Percentiles rank a stretch among this genome's conserved stretches.
phyloP scores from a whole-genome alignment of 352 stramenopile genomes.

The Aphanomyces invadans region DNA sequence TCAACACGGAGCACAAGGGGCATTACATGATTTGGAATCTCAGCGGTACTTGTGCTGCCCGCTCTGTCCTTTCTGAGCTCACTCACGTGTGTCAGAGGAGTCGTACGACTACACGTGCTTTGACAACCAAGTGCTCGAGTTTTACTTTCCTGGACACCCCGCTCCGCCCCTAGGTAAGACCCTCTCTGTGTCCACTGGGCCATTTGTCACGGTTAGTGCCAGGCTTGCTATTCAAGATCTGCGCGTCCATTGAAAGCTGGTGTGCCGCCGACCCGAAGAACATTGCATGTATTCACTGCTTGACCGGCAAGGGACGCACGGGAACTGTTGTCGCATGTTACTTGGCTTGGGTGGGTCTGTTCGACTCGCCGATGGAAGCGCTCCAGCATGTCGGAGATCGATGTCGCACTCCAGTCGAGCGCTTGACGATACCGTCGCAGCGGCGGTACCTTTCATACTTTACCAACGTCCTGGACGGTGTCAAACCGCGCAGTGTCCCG shows the following conservation, averaged over 20 bases:
- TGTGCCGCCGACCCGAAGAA: slow-evolving; percentile 93
- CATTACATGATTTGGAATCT: slow-evolving; percentile 99
- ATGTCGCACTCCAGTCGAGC: slow-evolving; percentile 78
- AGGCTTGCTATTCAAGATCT: slow-evolving; percentile 95
- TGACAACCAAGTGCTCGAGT: slow-evolving; percentile 95
- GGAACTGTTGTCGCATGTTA: slow-evolving; percentile 93
- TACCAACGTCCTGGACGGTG: slow-evolving; percentile 94
- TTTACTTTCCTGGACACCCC: slow-evolving; percentile 95
- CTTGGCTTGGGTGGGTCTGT: slow-evolving; percentile 91
- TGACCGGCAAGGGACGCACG: slow-evolving; percentile 94
- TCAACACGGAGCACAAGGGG: slow-evolving; percentile 90
- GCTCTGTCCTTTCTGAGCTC: background rate
- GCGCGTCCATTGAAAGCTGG: slow-evolving; percentile 96
- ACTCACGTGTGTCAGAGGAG: slow-evolving; percentile 65
- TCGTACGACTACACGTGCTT: slow-evolving; percentile 93
- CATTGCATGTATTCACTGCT: slow-evolving; percentile 93
- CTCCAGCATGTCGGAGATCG: slow-evolving; percentile 91
- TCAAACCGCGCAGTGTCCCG: slow-evolving; percentile 90
- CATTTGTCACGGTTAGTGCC: background rate
- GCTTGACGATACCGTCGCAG: slow-evolving; percentile 95
- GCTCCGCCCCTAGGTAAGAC: slow-evolving; percentile 93
- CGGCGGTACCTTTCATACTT: slow-evolving; percentile 94
- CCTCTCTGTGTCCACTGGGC: slow-evolving; percentile 22
- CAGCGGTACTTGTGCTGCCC: slow-evolving; percentile 40
- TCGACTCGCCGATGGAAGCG: slow-evolving; percentile 87